A percentile compares a stretch with the other conserved stretches of the same genome.
Evolutionary conservation across 441 rosid genomes (phyloP).

Genomic region (Metrosideros polymorpha): DNA sequence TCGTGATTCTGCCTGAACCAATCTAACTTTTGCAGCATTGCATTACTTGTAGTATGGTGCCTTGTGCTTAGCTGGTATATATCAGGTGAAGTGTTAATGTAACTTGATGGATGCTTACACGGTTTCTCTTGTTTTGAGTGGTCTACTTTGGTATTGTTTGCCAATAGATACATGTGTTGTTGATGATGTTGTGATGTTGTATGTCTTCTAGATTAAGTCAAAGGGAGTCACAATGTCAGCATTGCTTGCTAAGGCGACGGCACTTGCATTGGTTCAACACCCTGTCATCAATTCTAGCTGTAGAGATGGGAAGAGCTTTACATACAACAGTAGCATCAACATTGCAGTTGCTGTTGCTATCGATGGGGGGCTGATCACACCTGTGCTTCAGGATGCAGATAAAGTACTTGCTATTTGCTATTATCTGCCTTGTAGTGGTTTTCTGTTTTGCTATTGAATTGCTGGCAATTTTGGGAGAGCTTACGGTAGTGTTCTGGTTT

Average conservation of each 20-base stretch:
- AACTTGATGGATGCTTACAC: neutral
- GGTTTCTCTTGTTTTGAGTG: neutral
- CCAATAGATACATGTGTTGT: neutral
- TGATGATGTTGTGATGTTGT: neutral
- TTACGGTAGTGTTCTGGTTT: neutral
- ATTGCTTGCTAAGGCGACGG: slow-evolving; percentile 85
- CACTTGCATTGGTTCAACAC: slow-evolving; percentile 85
- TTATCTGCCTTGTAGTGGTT: neutral
- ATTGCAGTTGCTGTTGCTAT: slow-evolving; percentile 96
- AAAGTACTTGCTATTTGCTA: slow-evolving; percentile 37
- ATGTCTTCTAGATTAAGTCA: slow-evolving; percentile 59
- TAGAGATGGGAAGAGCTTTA: slow-evolving; percentile 84
- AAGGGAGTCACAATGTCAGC: slow-evolving; percentile 98
- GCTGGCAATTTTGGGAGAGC: neutral
- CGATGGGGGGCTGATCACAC: slow-evolving; percentile 93
- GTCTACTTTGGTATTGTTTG: neutral
- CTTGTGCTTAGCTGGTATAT: neutral
- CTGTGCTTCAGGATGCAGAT: slow-evolving; percentile 94
- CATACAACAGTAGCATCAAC: slow-evolving; percentile 63
- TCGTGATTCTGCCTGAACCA: neutral
- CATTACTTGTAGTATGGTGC: neutral
- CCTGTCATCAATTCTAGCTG: slow-evolving; percentile 90
- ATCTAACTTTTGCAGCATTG: neutral
- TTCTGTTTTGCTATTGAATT: neutral
- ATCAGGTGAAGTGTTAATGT: neutral